Percentiles rank a stretch among this genome's conserved stretches.
phyloP scores from a whole-genome alignment of 495 filamentous ascomycete species.

The Aspergillus hancockii region DNA sequence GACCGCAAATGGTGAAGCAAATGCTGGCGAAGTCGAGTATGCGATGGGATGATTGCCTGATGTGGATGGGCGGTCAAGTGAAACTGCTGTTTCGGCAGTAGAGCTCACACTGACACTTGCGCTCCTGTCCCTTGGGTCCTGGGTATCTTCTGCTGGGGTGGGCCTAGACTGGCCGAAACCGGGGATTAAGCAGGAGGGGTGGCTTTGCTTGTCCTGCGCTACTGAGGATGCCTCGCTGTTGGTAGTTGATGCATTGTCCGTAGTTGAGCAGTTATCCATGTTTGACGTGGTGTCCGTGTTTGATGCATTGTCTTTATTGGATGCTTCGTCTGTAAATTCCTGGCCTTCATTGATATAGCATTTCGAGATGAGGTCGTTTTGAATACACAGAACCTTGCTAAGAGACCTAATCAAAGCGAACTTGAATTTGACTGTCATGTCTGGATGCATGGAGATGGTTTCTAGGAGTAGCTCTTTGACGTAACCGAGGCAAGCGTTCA shows the following conservation, averaged over 20 bases:
- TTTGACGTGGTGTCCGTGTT: background rate
- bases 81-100: background rate
- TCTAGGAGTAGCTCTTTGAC: conserved; percentile 62
- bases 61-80: background rate
- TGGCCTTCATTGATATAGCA: conserved; percentile 52
- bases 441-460: conserved; percentile 55
- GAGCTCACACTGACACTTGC: background rate
- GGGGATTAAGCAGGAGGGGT: background rate
- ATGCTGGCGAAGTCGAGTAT: background rate
- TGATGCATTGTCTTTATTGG: background rate
- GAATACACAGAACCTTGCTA: conserved; percentile 55
- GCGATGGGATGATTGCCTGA: background rate
- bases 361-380: conserved; percentile 68
- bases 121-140: background rate
- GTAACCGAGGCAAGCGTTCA: conserved; percentile 60
- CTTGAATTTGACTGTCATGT: conserved; percentile 44
- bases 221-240: background rate
- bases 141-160: background rate
- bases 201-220: background rate
- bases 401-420: conserved; percentile 57
- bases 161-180: background rate
- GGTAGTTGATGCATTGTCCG: background rate
- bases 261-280: background rate
- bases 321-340: conserved; percentile 48
- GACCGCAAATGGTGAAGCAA: conserved; percentile 6